Evolutionary conservation across 805 yeast species (phyloP).

Genomic region (Candida quercuum): DNA sequence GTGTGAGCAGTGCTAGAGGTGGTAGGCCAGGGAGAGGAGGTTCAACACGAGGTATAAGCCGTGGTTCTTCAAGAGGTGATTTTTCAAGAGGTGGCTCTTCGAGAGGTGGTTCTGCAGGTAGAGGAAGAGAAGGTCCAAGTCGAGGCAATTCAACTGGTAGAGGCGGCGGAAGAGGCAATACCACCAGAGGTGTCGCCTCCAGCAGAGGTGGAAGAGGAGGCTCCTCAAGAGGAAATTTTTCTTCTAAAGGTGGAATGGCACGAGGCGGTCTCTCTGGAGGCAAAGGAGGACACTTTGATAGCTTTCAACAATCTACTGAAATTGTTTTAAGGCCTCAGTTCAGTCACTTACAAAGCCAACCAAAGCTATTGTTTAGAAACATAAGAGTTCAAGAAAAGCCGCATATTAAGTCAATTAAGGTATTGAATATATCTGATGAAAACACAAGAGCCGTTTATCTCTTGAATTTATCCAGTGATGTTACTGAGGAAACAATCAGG

Average conservation of each 20-base stretch:
- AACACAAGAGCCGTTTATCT: slow-evolving; percentile 12
- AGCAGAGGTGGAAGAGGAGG: neutral
- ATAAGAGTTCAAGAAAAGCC: neutral
- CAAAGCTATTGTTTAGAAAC: neutral
- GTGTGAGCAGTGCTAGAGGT: neutral
- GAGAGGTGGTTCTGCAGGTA: neutral
- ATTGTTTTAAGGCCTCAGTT: slow-evolving; percentile 1
- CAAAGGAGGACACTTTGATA: neutral
- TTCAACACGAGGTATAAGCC: slow-evolving; percentile 2
- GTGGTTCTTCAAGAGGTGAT: slow-evolving; percentile 2
- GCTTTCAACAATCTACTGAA: slow-evolving; percentile 3
- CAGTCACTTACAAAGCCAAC: neutral
- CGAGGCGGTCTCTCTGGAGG: neutral
- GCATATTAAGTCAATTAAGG: slow-evolving; percentile 1
- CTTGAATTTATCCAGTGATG: slow-evolving; percentile 8
- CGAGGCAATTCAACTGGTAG: no score
- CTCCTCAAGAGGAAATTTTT: slow-evolving; percentile 1
- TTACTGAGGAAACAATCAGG: slow-evolving; percentile 12
- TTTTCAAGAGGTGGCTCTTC: slow-evolving; percentile 3
- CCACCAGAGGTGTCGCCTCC: neutral
- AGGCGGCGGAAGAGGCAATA: neutral
- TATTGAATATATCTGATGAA: slow-evolving; percentile 10
- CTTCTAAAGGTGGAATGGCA: slow-evolving; percentile 1
- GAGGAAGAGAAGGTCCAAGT: neutral
- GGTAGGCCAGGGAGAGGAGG: neutral